Percentiles rank a stretch among this genome's conserved stretches.
These are phyloP conservation scores for Eucalyptus curtisii DNA, from an alignment of 345 rosid genomes.

Conservation along the genomic window DNA sequence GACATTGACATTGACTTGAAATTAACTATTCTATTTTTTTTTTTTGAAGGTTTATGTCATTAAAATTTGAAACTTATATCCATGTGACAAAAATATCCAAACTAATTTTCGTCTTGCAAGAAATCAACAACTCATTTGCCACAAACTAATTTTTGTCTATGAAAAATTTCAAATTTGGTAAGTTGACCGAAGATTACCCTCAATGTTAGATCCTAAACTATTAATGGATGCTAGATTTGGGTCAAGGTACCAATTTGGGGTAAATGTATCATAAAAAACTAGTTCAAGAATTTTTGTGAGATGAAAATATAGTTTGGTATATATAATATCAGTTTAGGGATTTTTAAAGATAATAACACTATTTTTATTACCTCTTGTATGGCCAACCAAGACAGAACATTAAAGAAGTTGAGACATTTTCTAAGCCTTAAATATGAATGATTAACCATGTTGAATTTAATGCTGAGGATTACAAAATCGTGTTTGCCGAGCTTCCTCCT, in stretches of 20 bases:
- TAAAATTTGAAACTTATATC: too few relatives aligned
- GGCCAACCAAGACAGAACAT: neutral
- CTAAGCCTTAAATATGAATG: neutral
- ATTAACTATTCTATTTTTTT: too few relatives aligned
- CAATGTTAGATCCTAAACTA: neutral
- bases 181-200: neutral
- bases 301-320: neutral
- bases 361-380: neutral
- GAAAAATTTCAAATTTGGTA: too few relatives aligned
- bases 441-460: neutral
- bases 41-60: too few relatives aligned
- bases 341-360: neutral
- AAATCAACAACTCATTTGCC: too few relatives aligned
- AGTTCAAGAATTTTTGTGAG: neutral
- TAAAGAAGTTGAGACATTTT: too few relatives aligned
- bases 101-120: neutral
- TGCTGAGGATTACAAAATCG: neutral
- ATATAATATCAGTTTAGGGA: neutral
- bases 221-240: neutral
- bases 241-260: neutral
- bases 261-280: too few relatives aligned
- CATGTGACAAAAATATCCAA: neutral
- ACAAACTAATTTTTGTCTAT: too few relatives aligned
- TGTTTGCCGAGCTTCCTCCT: neutral
- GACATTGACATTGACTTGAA: neutral